These are phyloP conservation scores for Moesziomyces globuligerus DNA, from an alignment of 1,284 basidiomycete genomes.

Conservation along the genomic window DNA sequence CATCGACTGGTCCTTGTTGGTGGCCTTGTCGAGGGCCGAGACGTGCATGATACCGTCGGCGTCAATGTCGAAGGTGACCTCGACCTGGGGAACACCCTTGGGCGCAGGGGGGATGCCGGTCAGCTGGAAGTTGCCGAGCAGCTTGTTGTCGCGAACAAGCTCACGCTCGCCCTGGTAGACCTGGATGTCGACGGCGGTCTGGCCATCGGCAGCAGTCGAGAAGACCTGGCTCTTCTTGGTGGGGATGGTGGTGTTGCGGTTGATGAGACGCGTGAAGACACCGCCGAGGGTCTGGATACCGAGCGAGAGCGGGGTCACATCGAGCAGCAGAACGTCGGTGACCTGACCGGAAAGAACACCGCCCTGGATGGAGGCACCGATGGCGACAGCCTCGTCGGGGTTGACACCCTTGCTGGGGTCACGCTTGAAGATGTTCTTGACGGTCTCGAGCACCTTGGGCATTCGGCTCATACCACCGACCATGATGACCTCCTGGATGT, in stretches of 20 bases:
- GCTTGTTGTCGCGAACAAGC: conserved; percentile 95
- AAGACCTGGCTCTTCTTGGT: conserved; percentile 99
- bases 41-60: conserved; percentile 98
- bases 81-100: conserved; percentile 97
- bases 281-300: conserved; percentile 98
- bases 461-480: conserved; percentile 99
- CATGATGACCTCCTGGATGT: conserved; percentile 95
- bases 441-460: conserved; percentile 92
- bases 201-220: conserved; percentile 85
- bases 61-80: conserved; percentile 98
- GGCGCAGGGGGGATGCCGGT: conserved; percentile 96
- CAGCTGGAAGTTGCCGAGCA: conserved; percentile 99
- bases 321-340: conserved; percentile 93
- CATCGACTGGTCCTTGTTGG: conserved; percentile 95
- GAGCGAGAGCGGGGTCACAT: conserved; percentile 92
- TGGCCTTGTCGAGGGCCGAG: conserved; percentile 95
- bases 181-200: conserved; percentile 85
- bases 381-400: conserved; percentile 93
- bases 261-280: conserved; percentile 85
- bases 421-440: conserved; percentile 89
- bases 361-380: conserved; percentile 90
- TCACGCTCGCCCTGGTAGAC: conserved; percentile 99
- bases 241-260: conserved; percentile 97
- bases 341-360: conserved; percentile 96
- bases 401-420: conserved; percentile 98